Conservation (phyloP, 495 filamentous ascomycete species). For the Immersiella caudata region DNA sequence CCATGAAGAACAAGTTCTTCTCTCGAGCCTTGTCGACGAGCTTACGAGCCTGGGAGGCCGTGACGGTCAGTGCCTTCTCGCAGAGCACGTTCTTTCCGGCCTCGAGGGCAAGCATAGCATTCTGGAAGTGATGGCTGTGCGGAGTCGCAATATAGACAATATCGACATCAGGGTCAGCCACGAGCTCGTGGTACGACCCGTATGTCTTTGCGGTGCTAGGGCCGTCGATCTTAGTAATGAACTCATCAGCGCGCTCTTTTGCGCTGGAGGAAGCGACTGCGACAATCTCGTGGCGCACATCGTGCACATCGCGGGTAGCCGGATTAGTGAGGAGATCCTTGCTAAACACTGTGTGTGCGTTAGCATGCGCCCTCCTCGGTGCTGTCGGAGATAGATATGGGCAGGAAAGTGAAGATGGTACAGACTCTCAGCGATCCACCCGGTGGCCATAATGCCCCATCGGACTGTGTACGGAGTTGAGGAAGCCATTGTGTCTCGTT, state of each 20-base stretch:
- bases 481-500: constrained; percentile 41
- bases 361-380: neutral
- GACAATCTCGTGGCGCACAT: constrained; percentile 75
- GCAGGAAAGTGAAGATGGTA: neutral
- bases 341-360: constrained; percentile 55
- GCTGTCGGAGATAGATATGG: neutral
- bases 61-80: constrained; percentile 93
- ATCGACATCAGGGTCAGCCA: constrained; percentile 75
- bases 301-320: constrained; percentile 66
- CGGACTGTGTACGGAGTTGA: constrained; percentile 60
- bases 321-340: constrained; percentile 83
- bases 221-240: constrained; percentile 68
- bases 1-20: constrained; percentile 93
- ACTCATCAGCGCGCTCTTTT: constrained; percentile 65
- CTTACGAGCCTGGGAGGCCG: constrained; percentile 75
- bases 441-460: constrained; percentile 86
- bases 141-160: constrained; percentile 93
- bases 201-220: constrained; percentile 72
- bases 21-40: constrained; percentile 71
- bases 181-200: constrained; percentile 77
- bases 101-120: constrained; percentile 77
- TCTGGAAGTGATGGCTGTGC: constrained; percentile 94
- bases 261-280: constrained; percentile 84
- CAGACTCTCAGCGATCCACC: constrained; percentile 74
- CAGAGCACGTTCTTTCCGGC: constrained; percentile 89